Percentiles rank a stretch among this genome's conserved stretches.
Conservation (phyloP, 805 yeast species). For the Hyphopichia homilentoma region DNA sequence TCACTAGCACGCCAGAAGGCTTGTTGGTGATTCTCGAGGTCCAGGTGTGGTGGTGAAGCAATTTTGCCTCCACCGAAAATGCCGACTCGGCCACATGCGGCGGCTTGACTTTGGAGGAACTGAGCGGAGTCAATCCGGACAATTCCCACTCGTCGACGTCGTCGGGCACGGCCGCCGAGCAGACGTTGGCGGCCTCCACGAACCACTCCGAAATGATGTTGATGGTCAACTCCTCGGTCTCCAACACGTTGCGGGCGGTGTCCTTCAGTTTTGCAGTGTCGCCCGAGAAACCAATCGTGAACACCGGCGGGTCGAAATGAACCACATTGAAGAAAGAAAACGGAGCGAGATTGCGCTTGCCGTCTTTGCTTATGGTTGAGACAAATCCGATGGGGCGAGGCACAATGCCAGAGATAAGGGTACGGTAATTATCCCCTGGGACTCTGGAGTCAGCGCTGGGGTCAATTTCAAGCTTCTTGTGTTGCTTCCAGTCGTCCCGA, state of each 20-base stretch:
- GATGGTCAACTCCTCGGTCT: slow-evolving; percentile 51
- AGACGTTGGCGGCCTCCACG: slow-evolving; percentile 57
- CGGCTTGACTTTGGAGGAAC: slow-evolving; percentile 45
- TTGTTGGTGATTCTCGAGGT: slow-evolving; percentile 31
- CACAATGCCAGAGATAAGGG: slow-evolving; percentile 47
- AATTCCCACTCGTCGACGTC: slow-evolving; percentile 54
- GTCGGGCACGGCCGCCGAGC: slow-evolving; percentile 44
- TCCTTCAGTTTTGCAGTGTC: slow-evolving; percentile 43
- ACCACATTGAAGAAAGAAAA: slow-evolving; percentile 52
- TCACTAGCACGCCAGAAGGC: slow-evolving; percentile 34
- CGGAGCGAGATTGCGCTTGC: slow-evolving; percentile 53
- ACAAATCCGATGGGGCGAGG: slow-evolving; percentile 64
- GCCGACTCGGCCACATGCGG: slow-evolving; percentile 61
- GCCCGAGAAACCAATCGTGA: slow-evolving; percentile 46
- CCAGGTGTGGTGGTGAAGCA: slow-evolving; percentile 43
- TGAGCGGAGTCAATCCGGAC: slow-evolving; percentile 47
- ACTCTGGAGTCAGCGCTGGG: slow-evolving; percentile 41
- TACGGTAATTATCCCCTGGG: slow-evolving; percentile 45
- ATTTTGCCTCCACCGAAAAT: slow-evolving; percentile 54
- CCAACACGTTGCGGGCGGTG: slow-evolving; percentile 45
- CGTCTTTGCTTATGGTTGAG: slow-evolving; percentile 43
- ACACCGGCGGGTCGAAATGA: slow-evolving; percentile 55
- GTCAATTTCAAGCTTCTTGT: slow-evolving; percentile 45
- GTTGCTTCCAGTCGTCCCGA: slow-evolving; percentile 39
- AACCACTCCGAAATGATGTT: slow-evolving; percentile 63